Base-by-base conservation (phyloP, 2,329 filamentous ascomycete genomes). In the Clarireedia hainanense region DNA sequence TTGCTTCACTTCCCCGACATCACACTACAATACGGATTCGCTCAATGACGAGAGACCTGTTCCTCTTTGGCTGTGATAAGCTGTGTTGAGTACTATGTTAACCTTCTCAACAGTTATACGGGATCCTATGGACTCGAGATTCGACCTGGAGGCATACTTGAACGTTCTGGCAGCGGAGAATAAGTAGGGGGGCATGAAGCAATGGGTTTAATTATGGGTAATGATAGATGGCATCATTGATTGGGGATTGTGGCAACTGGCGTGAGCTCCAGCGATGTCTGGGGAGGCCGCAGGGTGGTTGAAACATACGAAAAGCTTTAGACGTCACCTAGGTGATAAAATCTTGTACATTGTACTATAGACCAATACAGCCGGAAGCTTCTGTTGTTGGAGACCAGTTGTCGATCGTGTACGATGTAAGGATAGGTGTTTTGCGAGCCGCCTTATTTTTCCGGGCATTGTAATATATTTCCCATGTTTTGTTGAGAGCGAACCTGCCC, bases 71-170 rank as follows among this genome's bases (percentile, higher is more conserved):
- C 10, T 12, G 12, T 34, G 30, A 34, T 34, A 36, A 45, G 7
- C 34, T 39, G 3, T 24, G 27, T 53, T 6, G 5, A 43, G 10
- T 48, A 47, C 52, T 14, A 30, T 34, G 12, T 47, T 43, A 23
- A 53, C 23, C 17, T 6, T 61, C 47, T 9, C 47, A 61, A 64
- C 68, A 89, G 85, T 85, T 63, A 80, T 86, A 72, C 78, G 83
- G 70, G 86, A 97, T 75, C 86, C 86, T 59, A 83, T 86, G 70
- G 84, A 94, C 76, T 84, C 91, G 70, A 89, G 91, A 70, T 97
- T 97, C 76, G 91, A 99, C 72, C 80, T 97, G 66, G 92, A 97
- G 79, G 85, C 88, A 66, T 89, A 83, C 73, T 75, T 96, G 72
- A 80, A 83, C 68, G 78, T 81, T 66, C 75, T 90, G 66, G 72